Base-by-base conservation (phyloP, 1,139 yeast species). In the Candida sp. region DNA sequence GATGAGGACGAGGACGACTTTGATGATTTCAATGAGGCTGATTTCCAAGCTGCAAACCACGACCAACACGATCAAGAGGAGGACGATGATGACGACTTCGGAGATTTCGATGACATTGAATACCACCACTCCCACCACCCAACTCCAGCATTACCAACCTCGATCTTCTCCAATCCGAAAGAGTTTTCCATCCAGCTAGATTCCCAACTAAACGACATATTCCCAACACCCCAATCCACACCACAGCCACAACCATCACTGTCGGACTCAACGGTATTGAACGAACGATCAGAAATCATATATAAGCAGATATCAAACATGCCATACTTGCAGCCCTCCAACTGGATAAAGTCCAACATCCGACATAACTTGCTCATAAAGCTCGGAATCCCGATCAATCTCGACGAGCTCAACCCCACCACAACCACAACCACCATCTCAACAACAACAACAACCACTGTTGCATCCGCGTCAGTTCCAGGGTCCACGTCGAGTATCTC, bases 301-400 rank as follows among this genome's bases (percentile, higher is more conserved):
- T 72, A 61, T 65, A 56, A 56, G 4, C 73, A 73, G 49, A 61
- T 82, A 25, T 68, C 80, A 0, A 64, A 69, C 8, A 55, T 69
- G 12, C 84, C 84, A 1, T 72, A 73, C 49, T 63, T 80, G 44
- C 74, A 72, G 33, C 85, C 84, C 0, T 75, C 78, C 31, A 84
- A 81, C 58, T 86, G 91, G 91, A 73, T 73, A 34, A 74, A 75
- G 50, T 83, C 84, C 69, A 76, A 81, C 33, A 75, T 85, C 28
- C 78, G 90, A 40, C 81, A 85, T 57, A 76, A 78, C 55, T 65
- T 86, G 45, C 70, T 86, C 42, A 75, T 83, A 12, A 76, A 81
- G 11, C 67, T 85, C 40, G 88, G 88, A 0, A 77, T 85, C 7
- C 88, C 89, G 0, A 76, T 84, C 39, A 83, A 84, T 56, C 66